Evolutionary conservation across 2,329 filamentous ascomycete species (phyloP), one percentile per base, ranked within the genome.

Genomic region (Calonectria pteridis): DNA sequence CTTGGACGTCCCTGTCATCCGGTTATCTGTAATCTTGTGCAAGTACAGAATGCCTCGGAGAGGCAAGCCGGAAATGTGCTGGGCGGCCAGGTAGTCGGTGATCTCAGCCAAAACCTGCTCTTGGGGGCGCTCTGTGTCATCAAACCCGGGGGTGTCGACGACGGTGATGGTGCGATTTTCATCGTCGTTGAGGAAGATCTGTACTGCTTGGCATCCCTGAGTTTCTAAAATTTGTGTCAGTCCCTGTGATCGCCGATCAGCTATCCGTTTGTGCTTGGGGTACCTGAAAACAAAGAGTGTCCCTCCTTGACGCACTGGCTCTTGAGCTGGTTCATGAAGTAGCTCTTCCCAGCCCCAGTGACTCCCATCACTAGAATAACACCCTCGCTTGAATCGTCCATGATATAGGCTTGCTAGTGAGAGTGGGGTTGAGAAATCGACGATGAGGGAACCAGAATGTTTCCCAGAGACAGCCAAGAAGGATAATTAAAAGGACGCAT

Each of bases 131-230:
- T 59, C 49, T 1, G 75, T 77, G 20, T 76, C 75, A n/a, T 77
- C 69, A n/a, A 76, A 77, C 1, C 71, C 75, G 0, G 74, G 75
- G 0, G 75, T 77, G 53, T 77, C 75, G 3, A 76, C 55, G 6
- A 74, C 55, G 16, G 69, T 63, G 29, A 74, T 67, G 13, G 40
- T 67, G 16, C 53, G 51, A 10, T 46, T 63, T 10, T 67, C 51
- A 16, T 62, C 69, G 18, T 63, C 40, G 28, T 58, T 53, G 50
- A 72, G 63, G 26, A 55, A 64, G 9, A 72, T 65, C 40, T 63
- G 40, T 9, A 67, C 43, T 11, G 51, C 63, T 14, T 58, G 37
- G 18, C 67, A 71, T 31, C 55, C 49, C 9, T 35, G 13, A 6
- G 68, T 71, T 33, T 71, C 68, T 71, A 51, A 1, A 29, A 28